A percentile compares a stretch with the other conserved stretches of the same genome.
phyloP scores from a whole-genome alignment of 2,329 filamentous ascomycete genomes.

The Drechslerella coelobrocha region DNA sequence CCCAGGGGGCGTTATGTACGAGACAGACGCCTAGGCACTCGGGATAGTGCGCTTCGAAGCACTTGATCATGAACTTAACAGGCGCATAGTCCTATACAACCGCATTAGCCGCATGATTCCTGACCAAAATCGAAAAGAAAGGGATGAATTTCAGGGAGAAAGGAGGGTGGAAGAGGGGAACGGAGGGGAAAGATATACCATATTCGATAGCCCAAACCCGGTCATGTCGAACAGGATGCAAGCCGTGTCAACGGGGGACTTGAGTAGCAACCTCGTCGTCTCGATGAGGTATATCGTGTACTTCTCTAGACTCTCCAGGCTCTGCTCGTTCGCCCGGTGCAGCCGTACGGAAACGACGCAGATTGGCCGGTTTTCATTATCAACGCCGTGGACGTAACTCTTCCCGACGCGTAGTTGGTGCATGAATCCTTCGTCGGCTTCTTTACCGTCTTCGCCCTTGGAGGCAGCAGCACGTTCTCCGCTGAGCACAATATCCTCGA shows the following conservation, averaged over 20 bases:
- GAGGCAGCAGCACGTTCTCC: no score
- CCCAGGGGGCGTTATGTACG: constrained; percentile 95
- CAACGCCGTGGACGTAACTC: constrained; percentile 85
- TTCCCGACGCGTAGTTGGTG: constrained; percentile 87
- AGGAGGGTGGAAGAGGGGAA: no score
- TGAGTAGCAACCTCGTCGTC: constrained; percentile 82
- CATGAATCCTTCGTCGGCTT: constrained; percentile 75
- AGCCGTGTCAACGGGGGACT: constrained; percentile 84
- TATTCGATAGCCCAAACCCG: constrained; percentile 89
- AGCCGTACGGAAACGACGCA: constrained; percentile 83
- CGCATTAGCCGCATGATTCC: background rate
- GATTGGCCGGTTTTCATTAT: constrained; percentile 83
- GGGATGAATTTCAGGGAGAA: no score
- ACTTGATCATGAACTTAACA: constrained; percentile 99
- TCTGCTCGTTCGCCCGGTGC: constrained; percentile 82
- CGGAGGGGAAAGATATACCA: constrained; percentile 62
- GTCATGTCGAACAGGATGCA: constrained; percentile 97
- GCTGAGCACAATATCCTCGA: constrained; percentile 81
- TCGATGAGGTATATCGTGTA: constrained; percentile 96
- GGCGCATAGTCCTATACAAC: constrained; percentile 78
- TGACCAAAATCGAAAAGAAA: background rate
- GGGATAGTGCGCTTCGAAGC: constrained; percentile 98
- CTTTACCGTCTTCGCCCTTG: constrained; percentile 68
- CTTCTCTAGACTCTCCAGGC: constrained; percentile 78
- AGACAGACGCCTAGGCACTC: constrained; percentile 88